phyloP scores from a whole-genome alignment of 305 asterid species.

The Ilex paraguariensis region DNA sequence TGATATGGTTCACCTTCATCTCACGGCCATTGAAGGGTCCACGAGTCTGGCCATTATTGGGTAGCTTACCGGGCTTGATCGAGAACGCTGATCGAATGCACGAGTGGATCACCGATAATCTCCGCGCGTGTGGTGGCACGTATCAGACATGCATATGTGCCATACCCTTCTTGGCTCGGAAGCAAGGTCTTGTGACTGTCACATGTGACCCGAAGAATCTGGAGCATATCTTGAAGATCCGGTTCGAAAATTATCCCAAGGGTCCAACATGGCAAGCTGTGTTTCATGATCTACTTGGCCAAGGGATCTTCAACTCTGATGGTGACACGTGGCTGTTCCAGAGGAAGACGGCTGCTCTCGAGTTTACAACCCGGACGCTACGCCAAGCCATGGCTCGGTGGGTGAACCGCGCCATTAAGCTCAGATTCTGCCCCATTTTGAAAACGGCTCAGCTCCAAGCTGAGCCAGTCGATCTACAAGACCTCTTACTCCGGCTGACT shows the following conservation, averaged over 20 bases:
- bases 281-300: constrained; percentile 81
- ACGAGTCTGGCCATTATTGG: constrained; percentile 84
- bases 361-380: constrained; percentile 79
- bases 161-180: constrained; percentile 74
- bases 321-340: constrained; percentile 95
- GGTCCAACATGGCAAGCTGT: constrained; percentile 98
- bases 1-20: constrained; percentile 80
- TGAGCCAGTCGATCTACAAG: constrained; percentile 74
- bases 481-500: constrained; percentile 80
- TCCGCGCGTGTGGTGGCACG: constrained; percentile 86
- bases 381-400: constrained; percentile 96
- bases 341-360: constrained; percentile 83
- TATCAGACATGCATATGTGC: constrained; percentile 93
- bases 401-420: constrained; percentile 74
- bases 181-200: constrained; percentile 86
- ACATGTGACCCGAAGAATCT: constrained; percentile 88
- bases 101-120: constrained; percentile 90
- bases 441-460: constrained; percentile 48
- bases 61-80: constrained; percentile 80
- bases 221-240: constrained; percentile 81
- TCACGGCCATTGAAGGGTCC: constrained; percentile 81
- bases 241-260: constrained; percentile 89
- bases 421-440: constrained; percentile 66
- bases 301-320: constrained; percentile 91
- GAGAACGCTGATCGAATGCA: constrained; percentile 77